A percentile compares a stretch with the other conserved stretches of the same genome.
Conservation (phyloP, 2,329 filamentous ascomycete species). For the Rutstroemia sydowiana region DNA sequence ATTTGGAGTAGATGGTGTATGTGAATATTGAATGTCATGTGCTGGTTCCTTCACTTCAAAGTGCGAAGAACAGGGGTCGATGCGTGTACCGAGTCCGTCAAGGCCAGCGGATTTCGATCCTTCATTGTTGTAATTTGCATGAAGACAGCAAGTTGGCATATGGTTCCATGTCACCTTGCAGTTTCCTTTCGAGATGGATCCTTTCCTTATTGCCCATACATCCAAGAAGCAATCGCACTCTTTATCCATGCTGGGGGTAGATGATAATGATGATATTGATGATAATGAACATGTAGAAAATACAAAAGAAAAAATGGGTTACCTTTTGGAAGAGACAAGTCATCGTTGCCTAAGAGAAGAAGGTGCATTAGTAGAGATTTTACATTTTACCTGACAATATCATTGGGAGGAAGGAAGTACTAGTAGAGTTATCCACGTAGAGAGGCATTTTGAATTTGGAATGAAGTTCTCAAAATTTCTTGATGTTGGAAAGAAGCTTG, state of each 20-base stretch:
- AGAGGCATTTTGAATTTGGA: not conserved
- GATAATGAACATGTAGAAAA: not conserved
- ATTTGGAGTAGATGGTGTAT: not conserved
- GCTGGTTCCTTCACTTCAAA: not conserved
- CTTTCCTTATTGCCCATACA: not conserved
- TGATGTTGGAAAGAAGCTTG: not conserved
- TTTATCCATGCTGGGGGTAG: conserved; percentile 2
- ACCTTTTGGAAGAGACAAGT: conserved; percentile 59
- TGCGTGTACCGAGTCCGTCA: not conserved
- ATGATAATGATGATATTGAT: conserved; percentile 5
- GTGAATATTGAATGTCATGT: not conserved
- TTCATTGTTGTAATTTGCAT: not conserved
- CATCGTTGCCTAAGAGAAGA: conserved; percentile 46
- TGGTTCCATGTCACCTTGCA: conserved; percentile 2
- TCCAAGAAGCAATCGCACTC: conserved; percentile 4
- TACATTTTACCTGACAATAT: not conserved
- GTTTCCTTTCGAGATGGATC: not conserved
- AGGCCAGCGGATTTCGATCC: not conserved
- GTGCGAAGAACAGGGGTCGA: not conserved
- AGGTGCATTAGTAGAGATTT: conserved; percentile 14
- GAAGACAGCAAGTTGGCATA: conserved; percentile 1
- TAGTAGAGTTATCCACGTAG: not conserved
- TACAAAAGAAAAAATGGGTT: conserved; percentile 17
- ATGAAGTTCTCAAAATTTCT: not conserved
- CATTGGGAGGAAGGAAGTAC: conserved; percentile 2